Evolutionary conservation across 1,139 yeast genomes (phyloP), one percentile per base, ranked within the genome.

Genomic region (Lodderomyces jiufengensis): DNA sequence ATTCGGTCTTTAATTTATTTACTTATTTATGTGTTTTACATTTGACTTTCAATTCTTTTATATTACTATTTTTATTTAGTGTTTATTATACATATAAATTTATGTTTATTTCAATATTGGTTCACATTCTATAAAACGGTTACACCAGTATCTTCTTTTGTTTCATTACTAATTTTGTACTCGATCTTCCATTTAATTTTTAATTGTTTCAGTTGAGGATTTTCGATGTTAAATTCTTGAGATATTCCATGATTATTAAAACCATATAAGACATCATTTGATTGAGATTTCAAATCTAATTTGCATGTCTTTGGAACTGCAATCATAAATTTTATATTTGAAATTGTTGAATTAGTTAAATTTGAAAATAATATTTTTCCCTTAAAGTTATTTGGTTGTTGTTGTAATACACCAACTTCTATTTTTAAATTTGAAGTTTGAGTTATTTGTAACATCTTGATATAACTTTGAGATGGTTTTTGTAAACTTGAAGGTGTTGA

Each of bases 141-240:
- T 14, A 81, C 78, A 11, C 86, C 85, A 11, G 78, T 69, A 45
- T 78, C 84, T 50, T 75, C 81, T 25, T 59, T 59, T 9, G 58
- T 55, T 11, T 59, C 52, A 10, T 78, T 80, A 36, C 72, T 73
- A 6, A 71, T 52, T 11, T 51, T 51, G 53, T 79, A 88, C 41
- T 76, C 76, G 22, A 78, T 73, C 56, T 84, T 86, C 94, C 95
- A 90, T 56, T 88, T 84, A 41, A 90, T 68, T 60, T 86, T 88
- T 48, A 86, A 68, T 15, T 73, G 59, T 45, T 66, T 66, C 34
- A 57, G 55, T 3, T 54, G 47, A 3, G 78, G 72, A 49, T 79
- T 76, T 34, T 73, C 78, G 42, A 90, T 71, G n/a, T 59, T 55
- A 40, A 82, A 73, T 21, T 61, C 65, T 57, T 86, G 95, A 4